Percentiles rank a stretch among this genome's conserved stretches.
phyloP scores from a whole-genome alignment of 305 asterid genomes.

The Rubia peregrina region DNA sequence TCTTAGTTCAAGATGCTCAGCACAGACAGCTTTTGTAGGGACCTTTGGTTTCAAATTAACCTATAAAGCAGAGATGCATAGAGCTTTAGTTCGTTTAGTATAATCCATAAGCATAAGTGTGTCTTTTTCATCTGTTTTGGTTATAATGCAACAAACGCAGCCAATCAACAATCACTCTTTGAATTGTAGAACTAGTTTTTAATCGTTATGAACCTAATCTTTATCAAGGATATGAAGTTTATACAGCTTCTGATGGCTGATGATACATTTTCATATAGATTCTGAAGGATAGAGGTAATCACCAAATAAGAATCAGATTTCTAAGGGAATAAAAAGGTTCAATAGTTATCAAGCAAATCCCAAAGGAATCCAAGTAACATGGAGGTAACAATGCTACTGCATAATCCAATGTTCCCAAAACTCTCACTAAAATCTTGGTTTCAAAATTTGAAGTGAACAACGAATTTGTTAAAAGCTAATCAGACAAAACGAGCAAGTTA shows the following conservation, averaged over 20 bases:
- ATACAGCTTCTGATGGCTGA: not conserved
- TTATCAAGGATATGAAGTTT: not conserved
- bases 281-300: not conserved
- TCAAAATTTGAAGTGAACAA: too few species aligned
- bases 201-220: not conserved
- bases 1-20: slow-evolving; percentile 94
- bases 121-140: not conserved
- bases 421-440: too few species aligned
- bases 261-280: too few species aligned
- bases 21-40: slow-evolving; percentile 88
- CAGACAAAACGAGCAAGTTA: not conserved
- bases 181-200: not conserved
- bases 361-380: not conserved
- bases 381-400: not conserved
- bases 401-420: not conserved
- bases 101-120: not conserved
- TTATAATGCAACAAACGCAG: not conserved
- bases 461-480: not conserved
- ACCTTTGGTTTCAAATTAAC: slow-evolving; percentile 95
- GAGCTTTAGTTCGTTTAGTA: not conserved
- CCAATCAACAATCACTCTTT: not conserved
- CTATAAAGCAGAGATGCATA: slow-evolving; percentile 29
- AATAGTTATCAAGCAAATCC: not conserved
- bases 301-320: not conserved
- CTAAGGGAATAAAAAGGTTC: not conserved